A percentile compares a stretch with the other conserved stretches of the same genome.
Conservation (phyloP, 176 grass and related monocot species). For the Leersia perrieri region DNA sequence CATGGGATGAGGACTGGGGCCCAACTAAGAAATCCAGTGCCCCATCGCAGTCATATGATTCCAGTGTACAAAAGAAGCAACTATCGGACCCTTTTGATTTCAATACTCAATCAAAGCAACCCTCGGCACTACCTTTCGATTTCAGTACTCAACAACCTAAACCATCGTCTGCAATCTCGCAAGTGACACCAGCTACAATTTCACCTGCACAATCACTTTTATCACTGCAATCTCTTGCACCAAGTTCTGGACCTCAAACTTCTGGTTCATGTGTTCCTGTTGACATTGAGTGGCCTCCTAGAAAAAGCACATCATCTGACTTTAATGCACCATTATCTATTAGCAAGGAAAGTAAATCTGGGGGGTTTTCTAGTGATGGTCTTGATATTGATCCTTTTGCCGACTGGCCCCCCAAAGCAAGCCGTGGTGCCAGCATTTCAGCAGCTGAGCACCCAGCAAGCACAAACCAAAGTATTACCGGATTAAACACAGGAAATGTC, state of each 20-base stretch:
- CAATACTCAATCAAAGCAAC: conserved; percentile 54
- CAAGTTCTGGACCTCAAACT: conserved; percentile 43
- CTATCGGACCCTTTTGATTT: conserved; percentile 43
- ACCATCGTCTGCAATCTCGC: conserved; percentile 35
- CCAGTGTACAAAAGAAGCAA: conserved; percentile 42
- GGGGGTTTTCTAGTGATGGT: conserved; percentile 21
- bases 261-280: conserved; percentile 66
- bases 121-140: conserved; percentile 28
- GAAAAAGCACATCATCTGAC: conserved; percentile 56
- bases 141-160: conserved; percentile 51
- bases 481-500: conserved; percentile 41
- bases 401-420: conserved; percentile 81
- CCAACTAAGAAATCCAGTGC: conserved; percentile 60
- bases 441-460: conserved; percentile 22
- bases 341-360: conserved; percentile 54
- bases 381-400: conserved; percentile 96
- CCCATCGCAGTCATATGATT: conserved; percentile 36
- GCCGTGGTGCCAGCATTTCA: conserved; percentile 32
- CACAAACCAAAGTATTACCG: conserved; percentile 45
- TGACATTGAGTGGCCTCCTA: conserved; percentile 91
- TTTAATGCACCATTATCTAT: conserved; percentile 32
- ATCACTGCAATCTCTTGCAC: conserved; percentile 44
- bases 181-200: conserved; percentile 35
- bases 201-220: conserved; percentile 31
- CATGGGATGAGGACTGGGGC: conserved; percentile 99